Percentiles rank a stretch among this genome's conserved stretches.
phyloP scores from a whole-genome alignment of 2,329 filamentous ascomycete genomes.

The Domatiomyces catenatus region DNA sequence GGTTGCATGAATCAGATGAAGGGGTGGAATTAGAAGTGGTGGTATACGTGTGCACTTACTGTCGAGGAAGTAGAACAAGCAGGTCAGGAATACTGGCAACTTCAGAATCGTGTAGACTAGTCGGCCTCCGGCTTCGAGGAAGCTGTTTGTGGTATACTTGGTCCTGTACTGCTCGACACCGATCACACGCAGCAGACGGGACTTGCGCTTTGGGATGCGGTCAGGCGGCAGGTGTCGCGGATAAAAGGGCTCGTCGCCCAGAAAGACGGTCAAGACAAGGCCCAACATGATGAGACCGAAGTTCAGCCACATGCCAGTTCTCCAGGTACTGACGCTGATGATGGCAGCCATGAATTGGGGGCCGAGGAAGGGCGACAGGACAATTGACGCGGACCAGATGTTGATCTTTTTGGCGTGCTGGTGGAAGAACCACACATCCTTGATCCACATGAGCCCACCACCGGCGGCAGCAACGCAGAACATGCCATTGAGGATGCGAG shows the following conservation, averaged over 20 bases:
- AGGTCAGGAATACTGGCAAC: constrained; percentile 19
- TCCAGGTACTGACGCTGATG: constrained; percentile 26
- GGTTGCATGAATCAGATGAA: too few relatives aligned
- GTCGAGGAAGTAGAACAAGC: constrained; percentile 22
- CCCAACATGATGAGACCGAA: constrained; percentile 17
- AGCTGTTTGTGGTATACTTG: constrained; percentile 24
- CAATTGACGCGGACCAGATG: constrained; percentile 25
- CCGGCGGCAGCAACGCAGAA: constrained; percentile 29
- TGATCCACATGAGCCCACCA: constrained; percentile 36
- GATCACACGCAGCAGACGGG: constrained; percentile 17
- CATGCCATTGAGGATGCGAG: constrained; percentile 34
- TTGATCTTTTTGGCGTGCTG: constrained; percentile 29
- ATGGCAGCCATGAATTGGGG: constrained; percentile 35
- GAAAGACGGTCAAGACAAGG: constrained; percentile 14
- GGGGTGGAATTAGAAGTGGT: too few relatives aligned
- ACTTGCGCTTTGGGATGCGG: constrained; percentile 11
- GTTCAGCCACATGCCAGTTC: constrained; percentile 20
- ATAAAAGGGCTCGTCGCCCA: constrained; percentile 21
- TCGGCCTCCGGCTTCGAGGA: constrained; percentile 28
- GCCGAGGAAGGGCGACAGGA: constrained; percentile 26
- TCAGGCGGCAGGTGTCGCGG: constrained; percentile 15
- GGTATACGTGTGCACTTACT: constrained; percentile 16
- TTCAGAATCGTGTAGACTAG: constrained; percentile 25
- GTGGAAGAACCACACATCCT: constrained; percentile 47
- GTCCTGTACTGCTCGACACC: constrained; percentile 19